Conservation (phyloP, 371 early-diverging fungal species). For the Parasitella parasitica region DNA sequence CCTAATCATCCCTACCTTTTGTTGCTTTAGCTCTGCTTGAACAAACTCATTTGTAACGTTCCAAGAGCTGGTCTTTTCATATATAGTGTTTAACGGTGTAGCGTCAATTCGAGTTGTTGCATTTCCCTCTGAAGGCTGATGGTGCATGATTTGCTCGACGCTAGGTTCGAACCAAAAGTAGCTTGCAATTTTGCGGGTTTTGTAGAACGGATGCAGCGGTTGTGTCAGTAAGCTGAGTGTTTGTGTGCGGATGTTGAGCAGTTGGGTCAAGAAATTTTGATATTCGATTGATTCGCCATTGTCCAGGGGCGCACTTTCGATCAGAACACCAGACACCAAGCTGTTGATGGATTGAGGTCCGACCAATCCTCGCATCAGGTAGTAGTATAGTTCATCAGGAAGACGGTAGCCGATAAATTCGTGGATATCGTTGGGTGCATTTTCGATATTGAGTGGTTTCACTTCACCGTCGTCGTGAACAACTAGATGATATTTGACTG, state of each 20-base stretch:
- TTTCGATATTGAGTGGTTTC: constrained; percentile 65
- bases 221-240: constrained; percentile 63
- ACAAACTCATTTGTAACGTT: constrained; percentile 35
- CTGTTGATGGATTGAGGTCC: constrained; percentile 69
- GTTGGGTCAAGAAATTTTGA: constrained; percentile 59
- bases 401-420: constrained; percentile 81
- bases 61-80: constrained; percentile 49
- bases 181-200: constrained; percentile 65
- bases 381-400: constrained; percentile 75
- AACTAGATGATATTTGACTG: constrained; percentile 73
- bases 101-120: constrained; percentile 30
- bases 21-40: constrained; percentile 32
- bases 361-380: constrained; percentile 70
- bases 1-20: constrained; percentile 24
- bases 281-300: constrained; percentile 83
- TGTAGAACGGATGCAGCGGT: constrained; percentile 65
- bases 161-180: constrained; percentile 68
- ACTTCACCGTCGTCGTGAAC: constrained; percentile 70
- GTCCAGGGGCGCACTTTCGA: constrained; percentile 76
- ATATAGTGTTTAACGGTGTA: constrained; percentile 48
- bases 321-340: constrained; percentile 65
- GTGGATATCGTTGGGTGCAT: constrained; percentile 78
- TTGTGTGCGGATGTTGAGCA: constrained; percentile 61
- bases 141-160: constrained; percentile 51
- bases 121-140: constrained; percentile 28